Percentiles rank a stretch among this genome's conserved stretches.
These are phyloP conservation scores for Suillus variegatus DNA, from an alignment of 768 basidiomycete species.

Conservation along the genomic window DNA sequence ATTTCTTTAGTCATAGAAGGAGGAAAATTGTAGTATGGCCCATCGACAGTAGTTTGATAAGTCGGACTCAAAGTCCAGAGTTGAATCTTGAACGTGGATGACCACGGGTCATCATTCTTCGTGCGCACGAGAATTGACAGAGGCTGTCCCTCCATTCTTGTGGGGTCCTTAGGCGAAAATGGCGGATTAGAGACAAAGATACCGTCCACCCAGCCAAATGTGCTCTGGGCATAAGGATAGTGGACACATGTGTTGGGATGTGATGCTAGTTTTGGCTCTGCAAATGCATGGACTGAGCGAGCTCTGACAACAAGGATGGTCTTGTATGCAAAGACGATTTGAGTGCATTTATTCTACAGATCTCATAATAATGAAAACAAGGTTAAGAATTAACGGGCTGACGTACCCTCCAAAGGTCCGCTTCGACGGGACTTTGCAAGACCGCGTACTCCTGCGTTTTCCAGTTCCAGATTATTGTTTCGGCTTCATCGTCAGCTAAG, in stretches of 20 bases:
- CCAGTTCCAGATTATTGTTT: slow-evolving; percentile 61
- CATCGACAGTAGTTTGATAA: slow-evolving; percentile 18
- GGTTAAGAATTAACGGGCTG: not conserved
- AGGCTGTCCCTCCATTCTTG: not conserved
- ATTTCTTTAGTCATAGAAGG: slow-evolving; percentile 41
- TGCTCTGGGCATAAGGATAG: slow-evolving; percentile 42
- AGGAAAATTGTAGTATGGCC: slow-evolving; percentile 44
- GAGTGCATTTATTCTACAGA: slow-evolving; percentile 49
- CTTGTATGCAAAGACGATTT: slow-evolving; percentile 48
- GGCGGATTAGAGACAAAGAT: slow-evolving; percentile 40
- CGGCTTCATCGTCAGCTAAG: slow-evolving; percentile 51
- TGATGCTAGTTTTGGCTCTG: slow-evolving; percentile 41
- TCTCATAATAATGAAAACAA: slow-evolving; percentile 9
- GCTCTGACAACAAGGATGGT: slow-evolving; percentile 60
- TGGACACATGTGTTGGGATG: slow-evolving; percentile 27
- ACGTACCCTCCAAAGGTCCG: slow-evolving; percentile 33
- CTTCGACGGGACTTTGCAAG: slow-evolving; percentile 39
- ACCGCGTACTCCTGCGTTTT: slow-evolving; percentile 46
- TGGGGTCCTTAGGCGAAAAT: not conserved
- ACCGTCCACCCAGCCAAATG: slow-evolving; percentile 72
- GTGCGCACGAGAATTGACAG: slow-evolving; percentile 54
- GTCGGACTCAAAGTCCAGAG: slow-evolving; percentile 50
- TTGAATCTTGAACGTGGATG: slow-evolving; percentile 47
- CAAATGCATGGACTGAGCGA: slow-evolving; percentile 58
- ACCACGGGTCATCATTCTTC: slow-evolving; percentile 65